Evolutionary conservation across 805 yeast genomes (phyloP).

Genomic region (Candida cerambycidarum): DNA sequence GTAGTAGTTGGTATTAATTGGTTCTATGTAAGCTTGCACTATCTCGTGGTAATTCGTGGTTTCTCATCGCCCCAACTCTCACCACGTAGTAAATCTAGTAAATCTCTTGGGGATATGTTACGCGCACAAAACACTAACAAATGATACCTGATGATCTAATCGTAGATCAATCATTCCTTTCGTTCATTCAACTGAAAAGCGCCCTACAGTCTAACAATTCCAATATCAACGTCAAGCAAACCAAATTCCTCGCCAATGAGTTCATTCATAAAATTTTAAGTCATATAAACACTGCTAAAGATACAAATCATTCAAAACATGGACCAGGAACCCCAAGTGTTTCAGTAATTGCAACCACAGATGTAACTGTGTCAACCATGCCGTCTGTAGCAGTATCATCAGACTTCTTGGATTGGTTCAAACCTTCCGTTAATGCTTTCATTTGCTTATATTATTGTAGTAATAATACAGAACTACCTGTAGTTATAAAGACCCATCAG

Average conservation of each 20-base stretch:
- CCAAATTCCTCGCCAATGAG: background rate
- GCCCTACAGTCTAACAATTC: background rate
- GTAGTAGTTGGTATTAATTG: too few species aligned
- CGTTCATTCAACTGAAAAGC: background rate
- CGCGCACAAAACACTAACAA: background rate
- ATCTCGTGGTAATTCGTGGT: too few species aligned
- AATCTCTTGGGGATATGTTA: too few species aligned
- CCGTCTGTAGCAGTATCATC: background rate
- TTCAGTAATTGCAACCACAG: background rate
- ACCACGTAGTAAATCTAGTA: too few species aligned
- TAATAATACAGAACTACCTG: conserved; percentile 4
- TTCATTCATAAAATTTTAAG: background rate
- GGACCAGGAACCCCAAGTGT: too few species aligned
- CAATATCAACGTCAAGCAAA: background rate
- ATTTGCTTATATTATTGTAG: conserved; percentile 10
- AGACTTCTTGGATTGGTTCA: background rate
- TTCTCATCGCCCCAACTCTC: too few species aligned
- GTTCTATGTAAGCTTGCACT: too few species aligned
- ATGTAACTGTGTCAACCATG: background rate
- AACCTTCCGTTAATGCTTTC: conserved; percentile 9
- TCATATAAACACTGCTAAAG: background rate
- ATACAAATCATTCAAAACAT: too few species aligned
- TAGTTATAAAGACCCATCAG: conserved; percentile 28
- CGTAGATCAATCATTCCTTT: background rate
- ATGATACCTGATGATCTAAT: conserved; percentile 3